Base-by-base conservation (phyloP, 1,284 basidiomycete genomes). In the Puccinia coronata region DNA sequence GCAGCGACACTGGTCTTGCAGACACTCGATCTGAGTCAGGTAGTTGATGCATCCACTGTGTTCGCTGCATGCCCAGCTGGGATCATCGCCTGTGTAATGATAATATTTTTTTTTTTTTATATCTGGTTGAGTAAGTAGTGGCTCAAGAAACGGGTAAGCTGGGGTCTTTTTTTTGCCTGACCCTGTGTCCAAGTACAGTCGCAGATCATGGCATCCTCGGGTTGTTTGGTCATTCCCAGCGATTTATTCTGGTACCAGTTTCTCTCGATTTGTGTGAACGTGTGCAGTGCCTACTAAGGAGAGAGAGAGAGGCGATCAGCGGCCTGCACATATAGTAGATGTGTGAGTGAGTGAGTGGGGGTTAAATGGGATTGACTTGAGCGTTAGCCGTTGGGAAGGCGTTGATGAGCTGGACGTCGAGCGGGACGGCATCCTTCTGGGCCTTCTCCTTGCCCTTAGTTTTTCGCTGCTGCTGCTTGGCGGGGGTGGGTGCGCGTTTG, bases 41-140 rank as follows among this genome's bases (percentile, higher is more conserved):
- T 95, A 90, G 87, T 99, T 99, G 88, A 99, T 98, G 87, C 97
- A 99, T 86, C 95, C 93, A 31, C 94, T 94, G 82, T 91, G 89
- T 73, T 91, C 90, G n/a, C 94, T 94, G 87, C 96, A 99, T 8
- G 95, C 94, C 80, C 87, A 88, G 80, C 89, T 88, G 18, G 88
- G 88, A 82, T 89, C 88, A 84, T 92, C 91, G 53, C 85, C 84
- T 82, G 41, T 82, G n/a, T n/a, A n/a, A n/a, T n/a, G n/a, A n/a
- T n/a, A n/a, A n/a, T n/a, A n/a, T n/a, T n/a, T 81, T 51, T 70
- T 78, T 82, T 77, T 82, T 82, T 67, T 82, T 39, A 16, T 63
- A 84, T n/a, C n/a, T n/a, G n/a, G n/a, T n/a, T n/a, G n/a, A n/a
- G n/a, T n/a, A n/a, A n/a, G n/a, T n/a, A n/a, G n/a, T n/a, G n/a